Evolutionary conservation across 2,329 filamentous ascomycete species (phyloP), one percentile per base, ranked within the genome.

Genomic region (Chrysoporthe austroafricana): DNA sequence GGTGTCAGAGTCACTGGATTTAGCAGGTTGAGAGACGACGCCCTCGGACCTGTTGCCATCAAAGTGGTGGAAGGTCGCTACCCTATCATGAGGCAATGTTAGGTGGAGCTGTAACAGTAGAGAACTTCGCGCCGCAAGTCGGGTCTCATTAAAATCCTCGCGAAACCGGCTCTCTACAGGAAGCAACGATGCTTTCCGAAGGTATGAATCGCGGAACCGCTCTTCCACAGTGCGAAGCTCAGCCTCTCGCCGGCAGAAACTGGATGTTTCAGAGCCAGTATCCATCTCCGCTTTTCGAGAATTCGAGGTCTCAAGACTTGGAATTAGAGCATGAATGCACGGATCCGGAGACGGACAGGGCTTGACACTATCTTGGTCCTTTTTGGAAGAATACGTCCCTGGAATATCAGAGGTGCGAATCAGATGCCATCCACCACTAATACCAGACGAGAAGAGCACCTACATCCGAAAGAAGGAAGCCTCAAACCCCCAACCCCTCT

Each of bases 201-300:
- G 60, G 2, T 78, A 66, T 5, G 75, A 73, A n/a, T 78, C 71
- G 14, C 76, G 75, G 63, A 84, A 82, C n/a, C 80, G 76, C 66
- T 78, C 78, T 63, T 80, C 75, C 26, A 83, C 78, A 0, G 78
- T 78, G 48, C 69, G 73, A 14, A 80, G 73, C 71, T 82, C 80
- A 9, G 72, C 72, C 64, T 82, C 81, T 62, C 77, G 77, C 36
- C 77, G 77, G 34, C 73, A 72, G 50, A 79, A 79, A 67, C 78
- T 80, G 1, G 76, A 74, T n/a, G 77, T 77, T 61, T 81, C 78
- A 1, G 80, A 80, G 39, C 26, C 64, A 66, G n/a, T 13, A 62
- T 73, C 73, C 11, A 62, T 63, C 21, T 64, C 68, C 39, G 57
- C 67, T 46, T 63, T 65, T n/a, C 70, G 71, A 9, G 64, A 52